Evolutionary conservation across 2,329 filamentous ascomycete genomes (phyloP), one percentile per base, ranked within the genome.

Genomic region (Claviceps paspali): DNA sequence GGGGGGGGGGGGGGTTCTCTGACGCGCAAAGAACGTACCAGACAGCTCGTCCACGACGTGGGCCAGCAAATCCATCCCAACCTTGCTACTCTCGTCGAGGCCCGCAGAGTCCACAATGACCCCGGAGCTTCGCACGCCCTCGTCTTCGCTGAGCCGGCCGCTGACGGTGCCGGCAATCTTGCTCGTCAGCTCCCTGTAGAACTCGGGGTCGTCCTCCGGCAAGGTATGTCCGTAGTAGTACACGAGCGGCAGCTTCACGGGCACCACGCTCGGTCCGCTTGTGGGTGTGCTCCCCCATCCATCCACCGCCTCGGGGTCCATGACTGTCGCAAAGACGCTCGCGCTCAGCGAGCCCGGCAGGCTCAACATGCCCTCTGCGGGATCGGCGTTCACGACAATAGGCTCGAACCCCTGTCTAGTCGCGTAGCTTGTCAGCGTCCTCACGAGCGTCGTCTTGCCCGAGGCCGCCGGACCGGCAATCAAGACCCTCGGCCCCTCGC

Each of bases 221-320:
- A 68, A 76, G 36, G 73, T 68, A 44, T 81, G 65, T 12, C 91
- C 88, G 55, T 83, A 93, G 57, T 86, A 84, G 54, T 94, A 93
- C 21, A 88, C 85, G 38, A 98, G 63, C 5, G 91, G 91, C 48
- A 94, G 67, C 64, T 95, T 96, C 36, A 94, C 84, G 0, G 88
- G 87, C 14, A 93, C 77, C 1, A 78, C 73, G 47, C 81, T 91
- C 1, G 91, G 87, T 0, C 88, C 91, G 46, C 82, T 92, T 49
- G 87, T 93, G 0, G 88, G 87, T 48, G 84, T 87, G 46, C 73
- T 84, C 8, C 91, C 91, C 78, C 86, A 95, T 15, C 82, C 84
- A 43, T 85, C 79, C 50, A 88, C 82, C 2, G 68, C 65, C 49
- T 73, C 70, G 1, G 93, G 70, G 56, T 96, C 88, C 61, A 96